Evolutionary conservation across 2,329 filamentous ascomycete genomes (phyloP), one percentile per base, ranked within the genome.

Genomic region (Nothophoma quercina): DNA sequence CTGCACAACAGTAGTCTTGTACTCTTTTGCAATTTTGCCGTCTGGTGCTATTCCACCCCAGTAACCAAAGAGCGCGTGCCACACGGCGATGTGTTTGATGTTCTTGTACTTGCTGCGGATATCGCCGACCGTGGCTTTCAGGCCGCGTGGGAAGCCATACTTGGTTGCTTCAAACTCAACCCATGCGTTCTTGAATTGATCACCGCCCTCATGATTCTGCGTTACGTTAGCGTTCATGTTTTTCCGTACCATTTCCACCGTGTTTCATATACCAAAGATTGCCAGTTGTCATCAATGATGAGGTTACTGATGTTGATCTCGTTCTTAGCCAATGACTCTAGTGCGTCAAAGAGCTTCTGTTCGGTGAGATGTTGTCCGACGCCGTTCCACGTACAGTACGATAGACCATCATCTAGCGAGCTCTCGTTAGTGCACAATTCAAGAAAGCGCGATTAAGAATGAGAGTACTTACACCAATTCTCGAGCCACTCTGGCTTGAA

Each of bases 281-380:
- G 69, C 95, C 95, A 99, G 64, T 96, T 96, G 69, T 99, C 95
- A 64, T 99, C 95, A 57, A 99, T 96, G 56, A 98, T 96, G 2
- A 99, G 80, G 65, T 87, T 96, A 0, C 86, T 88, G 36, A 98
- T 77, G 33, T 88, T 86, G 66, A 99, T 90, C 1, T 87, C 83
- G 49, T 89, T 83, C 23, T 85, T 79, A 4, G 87, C 83, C 9
- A 99, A 78, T 1, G 83, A 81, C 51, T 91, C 85, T 1, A 98
- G 78, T 1, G 93, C 91, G 32, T 85, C 74, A 10, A 92, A 79
- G 12, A 99, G 84, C 64, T 91, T 96, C 16, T 90, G 81, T 55
- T 93, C 90, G 0, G 88, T 95, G 26, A 99, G 79, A 35, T 87
- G 79, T 64, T 96, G 91, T 0, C 95, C 95, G 0, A 99, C 80